Percentiles rank a stretch among this genome's conserved stretches.
Conservation (phyloP, 345 rosid species). For the Bruguiera sexangula region DNA sequence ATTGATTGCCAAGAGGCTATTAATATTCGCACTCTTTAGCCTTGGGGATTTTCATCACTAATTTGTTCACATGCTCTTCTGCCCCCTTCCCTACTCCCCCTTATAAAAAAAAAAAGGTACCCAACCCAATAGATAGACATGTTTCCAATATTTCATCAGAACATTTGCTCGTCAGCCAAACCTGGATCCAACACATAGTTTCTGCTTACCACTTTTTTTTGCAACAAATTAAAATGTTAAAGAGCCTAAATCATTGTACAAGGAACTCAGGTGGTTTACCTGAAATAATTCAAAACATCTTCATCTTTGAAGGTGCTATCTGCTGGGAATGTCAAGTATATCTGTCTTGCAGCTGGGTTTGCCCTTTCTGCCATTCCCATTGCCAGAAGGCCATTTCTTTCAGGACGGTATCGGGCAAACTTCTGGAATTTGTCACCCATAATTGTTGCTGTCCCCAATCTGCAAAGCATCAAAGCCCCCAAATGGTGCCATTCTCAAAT, state of each 20-base stretch:
- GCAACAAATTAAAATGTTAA: neutral
- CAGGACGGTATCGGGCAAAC: slow-evolving; percentile 47
- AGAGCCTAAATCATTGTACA: neutral
- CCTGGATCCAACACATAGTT: neutral
- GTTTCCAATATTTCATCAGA: too few species aligned
- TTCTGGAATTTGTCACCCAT: slow-evolving; percentile 63
- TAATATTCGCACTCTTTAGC: neutral
- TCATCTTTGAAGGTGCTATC: slow-evolving; percentile 94
- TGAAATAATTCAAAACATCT: slow-evolving; percentile 87
- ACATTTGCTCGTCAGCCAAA: neutral
- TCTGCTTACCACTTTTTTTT: neutral
- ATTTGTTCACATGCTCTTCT: neutral
- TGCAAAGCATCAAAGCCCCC: slow-evolving; percentile 32
- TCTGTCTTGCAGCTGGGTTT: slow-evolving; percentile 79
- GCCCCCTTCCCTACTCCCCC: too few species aligned
- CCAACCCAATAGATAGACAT: too few species aligned
- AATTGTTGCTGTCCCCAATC: slow-evolving; percentile 49
- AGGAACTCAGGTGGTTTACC: slow-evolving; percentile 37
- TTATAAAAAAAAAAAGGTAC: too few species aligned
- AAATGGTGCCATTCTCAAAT: neutral
- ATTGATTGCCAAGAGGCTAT: neutral
- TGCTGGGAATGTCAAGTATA: slow-evolving; percentile 95
- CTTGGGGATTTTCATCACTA: neutral
- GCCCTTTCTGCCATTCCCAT: slow-evolving; percentile 67
- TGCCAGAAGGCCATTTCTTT: slow-evolving; percentile 56